Evolutionary conservation across 2,329 filamentous ascomycete genomes (phyloP), one percentile per base, ranked within the genome.

Genomic region (Hymenoscyphus linearis): DNA sequence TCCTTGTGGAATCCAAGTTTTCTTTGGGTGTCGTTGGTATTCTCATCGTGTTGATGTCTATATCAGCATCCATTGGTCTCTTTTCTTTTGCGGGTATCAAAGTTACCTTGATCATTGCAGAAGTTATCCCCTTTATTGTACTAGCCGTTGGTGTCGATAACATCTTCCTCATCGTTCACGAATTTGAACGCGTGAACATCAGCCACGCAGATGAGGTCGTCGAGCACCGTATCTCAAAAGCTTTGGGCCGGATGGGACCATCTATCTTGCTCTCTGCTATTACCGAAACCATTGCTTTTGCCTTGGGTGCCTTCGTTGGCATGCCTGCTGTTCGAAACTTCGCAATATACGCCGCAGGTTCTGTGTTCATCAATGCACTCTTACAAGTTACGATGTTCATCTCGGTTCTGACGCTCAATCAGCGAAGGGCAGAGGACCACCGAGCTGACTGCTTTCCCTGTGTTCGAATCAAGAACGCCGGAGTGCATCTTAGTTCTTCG

Each of bases 301-400:
- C 92, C 1, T 82, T 99, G 12, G 95, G 95, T 13, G 90, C 91
- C 50, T 93, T 95, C 64, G 96, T 97, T 6, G 93, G 93, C 55
- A 99, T 99, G 95, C 95, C 96, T 16, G 95, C 95, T 1, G 96
- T 99, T 52, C 86, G 92, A 65, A 99, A 99, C 75, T 99, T 99
- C 76, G 96, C 95, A 16, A 87, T 93, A 2, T 99, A 99, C 73
- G 95, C 95, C 13, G 93, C 95, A 1, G 95, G 95, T 57, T 95
- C 95, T 12, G 95, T 99, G 12, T 87, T 98, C 69, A 93, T 99
- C 80, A 99, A 99, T 72, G 96, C 96, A 0, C 74, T 98, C n/a
- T 79, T 99, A 5, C 95, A 99, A 74, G 89, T 98, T 67, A 99
- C 96, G 0, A 93, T 98, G 86, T 99, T 99, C 72, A 84, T 97